Evolutionary conservation across 2,329 filamentous ascomycete species (phyloP), one percentile per base, ranked within the genome.

Genomic region (Didymella pomorum): DNA sequence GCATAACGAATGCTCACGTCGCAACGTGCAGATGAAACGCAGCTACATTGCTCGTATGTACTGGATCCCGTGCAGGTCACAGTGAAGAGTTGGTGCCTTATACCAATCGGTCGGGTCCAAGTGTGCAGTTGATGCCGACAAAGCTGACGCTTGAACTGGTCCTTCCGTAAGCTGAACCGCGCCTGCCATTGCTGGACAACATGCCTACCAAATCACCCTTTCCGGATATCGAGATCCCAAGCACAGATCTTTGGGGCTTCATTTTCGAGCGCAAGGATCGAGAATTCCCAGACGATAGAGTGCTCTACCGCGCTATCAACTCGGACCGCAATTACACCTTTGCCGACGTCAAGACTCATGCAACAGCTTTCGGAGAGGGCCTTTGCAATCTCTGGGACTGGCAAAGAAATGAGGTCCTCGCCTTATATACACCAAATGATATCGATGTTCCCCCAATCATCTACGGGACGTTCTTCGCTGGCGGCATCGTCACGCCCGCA

Each of bases 391-490:
- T 82, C 26, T 94, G 88, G 84, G 83, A 87, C 51, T 97, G 93
- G 90, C 83, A 87, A 67, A 92, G 89, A 71, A 89, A 91, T 67
- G 91, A 97, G 71, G 90, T 94, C 1, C 82, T 97, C 10, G 90
- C 85, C 11, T 81, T 97, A 50, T 96, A 89, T 80, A 87, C 90
- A 1, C 90, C 93, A 35, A 97, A 97, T 75, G 87, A 85, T 74
- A 89, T 97, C 71, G 93, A 97, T 74, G 90, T 89, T 0, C 88
- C 91, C 0, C 81, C 88, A 1, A 76, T 93, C 33, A 91, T 87
- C 72, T 91, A 91, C 80, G 93, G 92, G 28, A 82, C 86, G 4
- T 86, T 89, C 65, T 97, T 91, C 89, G 89, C 91, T 0, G 93
- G 92, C 44, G 93, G 90, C 20, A 82, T 91, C 53, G 80, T 91